Evolutionary conservation across 148 eudicot species (phyloP), one percentile per base, ranked within the genome.

Genomic region (Rhododendron griersonianum): DNA sequence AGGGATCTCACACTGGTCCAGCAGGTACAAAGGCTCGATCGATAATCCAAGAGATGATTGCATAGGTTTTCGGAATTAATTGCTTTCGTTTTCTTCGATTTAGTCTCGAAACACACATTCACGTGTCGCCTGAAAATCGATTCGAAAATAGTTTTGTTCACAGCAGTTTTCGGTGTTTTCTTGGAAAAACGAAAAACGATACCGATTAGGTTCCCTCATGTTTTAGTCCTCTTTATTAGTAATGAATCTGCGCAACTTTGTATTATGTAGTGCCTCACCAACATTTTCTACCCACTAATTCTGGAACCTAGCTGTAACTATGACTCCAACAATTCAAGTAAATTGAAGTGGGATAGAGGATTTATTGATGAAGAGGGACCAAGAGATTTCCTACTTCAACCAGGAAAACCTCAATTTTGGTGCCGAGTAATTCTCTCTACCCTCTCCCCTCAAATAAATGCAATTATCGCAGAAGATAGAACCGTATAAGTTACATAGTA

Each of bases 351-450:
- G 88, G 86, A 65, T 9, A 53, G 76, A 7, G 69, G 65, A 15
- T 47, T 78, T 41, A 41, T 41, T n/a, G 14, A 77, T 33, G 35
- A 33, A 21, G 86, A 86, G 21, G 41, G 83, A 41, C 73, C 73
- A 25, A 69, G 75, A 21, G 63, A 53, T 50, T 69, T 86, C 69
- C 75, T 67, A 5, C 86, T 37, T 79, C 65, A 25, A 71, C 33
- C 57, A 35, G 5, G 3, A 51, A 1, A 0, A 14, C 61, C 84
- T 59, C 7, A 57, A 87, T 81, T 81, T n/a, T 81, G 82, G 90
- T 91, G 93, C 82, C 88, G 90, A 87, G 93, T 91, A 89, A 53
- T 13, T 65, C 51, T 84, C 69, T 85, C 3, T 6, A 33, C 35
- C 81, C 45, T 41, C 8, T 41, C 45, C 0, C 44, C 81, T 44